Base-by-base conservation (phyloP, 495 filamentous ascomycete species). In the Neurospora sp. region DNA sequence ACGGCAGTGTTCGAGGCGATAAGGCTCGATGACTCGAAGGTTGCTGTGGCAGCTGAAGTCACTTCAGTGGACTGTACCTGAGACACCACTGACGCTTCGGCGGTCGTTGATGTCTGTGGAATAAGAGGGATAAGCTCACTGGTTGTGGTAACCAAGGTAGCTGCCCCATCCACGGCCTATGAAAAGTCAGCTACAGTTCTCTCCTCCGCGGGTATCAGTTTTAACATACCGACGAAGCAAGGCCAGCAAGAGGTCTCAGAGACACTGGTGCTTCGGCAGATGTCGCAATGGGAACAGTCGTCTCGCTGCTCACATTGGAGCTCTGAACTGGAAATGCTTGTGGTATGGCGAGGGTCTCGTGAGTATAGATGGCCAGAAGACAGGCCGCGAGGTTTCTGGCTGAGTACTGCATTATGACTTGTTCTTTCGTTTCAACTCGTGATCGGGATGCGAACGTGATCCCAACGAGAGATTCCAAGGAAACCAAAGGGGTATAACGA, bases 201-300 rank as follows among this genome's bases (percentile, higher is more conserved):
- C 27, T 65, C 53, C 35, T 65, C 12, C 6, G 14, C 3, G 53
- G 53, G 53, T 2, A 39, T 22, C 1, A 41, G 37, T 9, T 41
- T 0, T 6, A 20, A 72, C 74, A 40, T 77, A 77, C 76, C 70
- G 73, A 71, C 12, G 74, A 73, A 9, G 72, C 71, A 69, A 73
- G 72, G 31, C 48, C 71, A 4, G 71, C 72, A 40, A 77, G 72
- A 38, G 75, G 73, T 12, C 4, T n/a, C 12, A 77, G 10, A 53
- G 74, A 65, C 5, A 31, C 69, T 9, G 8, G 38, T 27, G 45
- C 18, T 69, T 39, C 40, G 20, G 48, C 48, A n/a, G 40, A 71
- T 14, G 69, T 37, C 20, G 40, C 16, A 9, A 71, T 27, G 18
- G 69, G 27, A n/a, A 42, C 1, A 3, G n/a, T 18, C 2, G 31